Evolutionary conservation across 441 rosid species (phyloP), one percentile per base, ranked within the genome.

Genomic region (Erysimum cheiri): DNA sequence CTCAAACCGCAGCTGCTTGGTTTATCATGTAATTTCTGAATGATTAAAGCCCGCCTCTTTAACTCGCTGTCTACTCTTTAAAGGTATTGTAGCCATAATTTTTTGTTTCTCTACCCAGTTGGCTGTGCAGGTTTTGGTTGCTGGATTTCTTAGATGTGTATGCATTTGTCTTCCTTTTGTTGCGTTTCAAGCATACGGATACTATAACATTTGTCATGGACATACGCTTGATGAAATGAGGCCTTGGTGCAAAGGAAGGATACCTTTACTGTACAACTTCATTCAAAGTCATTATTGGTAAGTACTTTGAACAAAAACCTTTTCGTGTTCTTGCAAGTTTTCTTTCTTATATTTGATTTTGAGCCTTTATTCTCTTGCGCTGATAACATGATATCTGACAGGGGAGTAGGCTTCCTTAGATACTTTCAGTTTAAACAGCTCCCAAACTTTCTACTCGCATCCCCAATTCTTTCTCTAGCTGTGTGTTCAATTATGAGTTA

Each of bases 391-490:
- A 75, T 75, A 41, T 14, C 17, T 80, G 68, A 72, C 72, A 94
- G 98, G 96, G 87, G 91, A 75, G 96, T 87, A 64, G 98, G 98
- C 43, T 92, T 94, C 85, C 81, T 94, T 82, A 87, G 69, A 58
- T 92, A 88, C 80, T 94, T 94, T 81, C 89, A 85, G 58, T 70
- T 85, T 15, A 91, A 88, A 73, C 97, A 92, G 80, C 69, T 92
- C 79, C 98, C 98, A 57, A 94, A 92, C 80, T 94, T 91, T 86
- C 87, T 94, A 22, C 89, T 92, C 31, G 98, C 98, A 71, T 88
- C 98, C 26, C 98, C 98, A 7, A 81, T 92, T 64, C 78, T 92
- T 33, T 84, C 89, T 58, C 70, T 88, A 76, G 88, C 97, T 15
- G 70, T 88, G 65, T 92, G 84, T 80, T 85, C 90, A 8, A 81